Evolutionary conservation across 2,329 filamentous ascomycete species (phyloP).

Genomic region (Colletotrichum siamense): DNA sequence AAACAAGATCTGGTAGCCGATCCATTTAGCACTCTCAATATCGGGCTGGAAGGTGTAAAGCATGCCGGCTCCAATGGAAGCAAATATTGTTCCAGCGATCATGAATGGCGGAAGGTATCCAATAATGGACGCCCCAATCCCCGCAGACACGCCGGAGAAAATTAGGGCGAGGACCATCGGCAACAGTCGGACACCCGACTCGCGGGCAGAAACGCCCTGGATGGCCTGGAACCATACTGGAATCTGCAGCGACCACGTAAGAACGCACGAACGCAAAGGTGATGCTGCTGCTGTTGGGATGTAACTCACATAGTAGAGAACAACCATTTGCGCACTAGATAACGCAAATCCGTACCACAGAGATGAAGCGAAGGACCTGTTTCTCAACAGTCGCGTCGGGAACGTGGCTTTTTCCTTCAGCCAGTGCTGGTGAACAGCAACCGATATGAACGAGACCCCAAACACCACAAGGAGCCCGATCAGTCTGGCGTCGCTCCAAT

Average conservation of each 20-base stretch:
- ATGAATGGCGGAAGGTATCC: constrained; percentile 5
- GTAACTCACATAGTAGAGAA: constrained; percentile 1
- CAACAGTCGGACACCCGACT: constrained; percentile 44
- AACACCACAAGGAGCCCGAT: not conserved
- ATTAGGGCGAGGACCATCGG: constrained; percentile 38
- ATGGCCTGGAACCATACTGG: constrained; percentile 53
- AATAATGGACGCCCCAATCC: not conserved
- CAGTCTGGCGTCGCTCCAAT: constrained; percentile 21
- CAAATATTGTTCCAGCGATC: not conserved
- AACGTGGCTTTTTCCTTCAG: not conserved
- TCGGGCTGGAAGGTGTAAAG: not conserved
- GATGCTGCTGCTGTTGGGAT: not conserved
- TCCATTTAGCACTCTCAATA: not conserved
- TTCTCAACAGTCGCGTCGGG: not conserved
- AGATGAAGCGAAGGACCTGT: not conserved
- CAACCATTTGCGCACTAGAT: not conserved
- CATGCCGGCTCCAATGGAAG: not conserved
- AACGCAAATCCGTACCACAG: not conserved
- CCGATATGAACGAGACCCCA: not conserved
- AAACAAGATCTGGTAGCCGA: constrained; percentile 11
- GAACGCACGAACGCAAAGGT: not conserved
- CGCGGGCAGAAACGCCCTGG: constrained; percentile 41
- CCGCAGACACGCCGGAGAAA: not conserved
- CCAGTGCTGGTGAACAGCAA: not conserved
- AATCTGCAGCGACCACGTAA: constrained; percentile 24